Base-by-base conservation (phyloP, 441 rosid genomes). In the Dalechampia spathulata region DNA sequence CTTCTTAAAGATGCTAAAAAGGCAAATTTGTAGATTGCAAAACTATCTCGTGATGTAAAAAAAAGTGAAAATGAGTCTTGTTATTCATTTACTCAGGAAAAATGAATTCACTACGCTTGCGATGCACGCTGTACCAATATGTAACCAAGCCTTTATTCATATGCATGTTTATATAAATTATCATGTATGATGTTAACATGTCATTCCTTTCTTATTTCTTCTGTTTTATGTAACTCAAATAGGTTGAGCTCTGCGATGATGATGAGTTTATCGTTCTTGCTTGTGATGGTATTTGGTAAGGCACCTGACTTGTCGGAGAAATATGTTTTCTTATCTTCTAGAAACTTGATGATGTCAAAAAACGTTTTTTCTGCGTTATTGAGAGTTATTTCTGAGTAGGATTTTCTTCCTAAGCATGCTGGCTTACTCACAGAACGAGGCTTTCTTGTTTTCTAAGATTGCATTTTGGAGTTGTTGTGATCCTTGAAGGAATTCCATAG, bases 201-300 rank as follows among this genome's bases (percentile, higher is more conserved):
- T 49, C 2, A 4, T 25, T 34, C 7, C 52, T 2, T 43, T 44
- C 20, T 44, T 25, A 49, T 49, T 64, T 14, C 6, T 34, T 32
- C 34, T 32, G 5, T 53, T 34, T 22, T 20, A 47, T 60, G 19
- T 38, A 7, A 7, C 21, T 23, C 55, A 27, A 13, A 27, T 30
- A 86, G 98, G 88, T 84, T 71, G 95, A 88, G 72, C 93, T 91
- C 42, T 87, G 90, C 3, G 82, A 78, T 47, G 95, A 86, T 59
- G 98, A 91, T 54, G 98, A 91, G 54, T 88, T 88, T 60, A 62
- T 88, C 62, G 85, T 84, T 52, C 80, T 91, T 62, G 98, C 98
- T 14, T 88, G 98, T 46, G 98, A 91, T 48, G 98, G 98, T 57
- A 83, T 84, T 57, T 82, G 86, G 90, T 81, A 68, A 53, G 67